These are phyloP conservation scores for Cercophora samala DNA, from an alignment of 495 filamentous ascomycete genomes.

Conservation along the genomic window DNA sequence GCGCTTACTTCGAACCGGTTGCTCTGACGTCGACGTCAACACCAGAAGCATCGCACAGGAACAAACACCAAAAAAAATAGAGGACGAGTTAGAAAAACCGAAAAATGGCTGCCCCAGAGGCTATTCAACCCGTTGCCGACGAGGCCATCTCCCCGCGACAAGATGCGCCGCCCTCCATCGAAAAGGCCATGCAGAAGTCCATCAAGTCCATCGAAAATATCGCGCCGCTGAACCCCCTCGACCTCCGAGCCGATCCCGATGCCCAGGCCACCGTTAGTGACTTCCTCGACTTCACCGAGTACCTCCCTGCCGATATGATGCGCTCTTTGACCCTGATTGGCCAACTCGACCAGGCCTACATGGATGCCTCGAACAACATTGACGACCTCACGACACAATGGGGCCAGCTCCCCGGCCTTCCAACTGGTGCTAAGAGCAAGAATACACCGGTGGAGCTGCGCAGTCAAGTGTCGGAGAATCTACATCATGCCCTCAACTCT, in stretches of 20 bases:
- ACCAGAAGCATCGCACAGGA: no score
- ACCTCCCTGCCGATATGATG: conserved; percentile 86
- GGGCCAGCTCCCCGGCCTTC: conserved; percentile 62
- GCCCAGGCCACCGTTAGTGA: conserved; percentile 92
- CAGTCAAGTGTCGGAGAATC: conserved; percentile 66
- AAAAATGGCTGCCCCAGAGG: conserved; percentile 21
- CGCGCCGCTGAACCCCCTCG: conserved; percentile 30
- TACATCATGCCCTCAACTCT: conserved; percentile 70
- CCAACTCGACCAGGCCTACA: conserved; percentile 72
- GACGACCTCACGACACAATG: conserved; percentile 72
- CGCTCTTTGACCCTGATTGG: conserved; percentile 86
- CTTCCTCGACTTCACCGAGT: conserved; percentile 95
- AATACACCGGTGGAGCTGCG: conserved; percentile 56
- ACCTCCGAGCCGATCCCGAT: conserved; percentile 70
- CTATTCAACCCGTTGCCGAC: conserved; percentile 31
- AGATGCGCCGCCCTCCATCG: conserved; percentile 24
- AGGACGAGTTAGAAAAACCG: not conserved
- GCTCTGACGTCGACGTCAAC: not conserved
- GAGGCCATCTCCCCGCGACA: conserved; percentile 40
- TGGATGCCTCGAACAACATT: conserved; percentile 60
- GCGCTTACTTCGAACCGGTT: not conserved
- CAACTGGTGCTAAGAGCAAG: conserved; percentile 42
- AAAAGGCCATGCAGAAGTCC: conserved; percentile 32
- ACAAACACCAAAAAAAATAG: not conserved
- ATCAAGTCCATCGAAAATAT: conserved; percentile 25